Evolutionary conservation across 2,329 filamentous ascomycete species (phyloP).

Genomic region (Lachnellula willkommii): DNA sequence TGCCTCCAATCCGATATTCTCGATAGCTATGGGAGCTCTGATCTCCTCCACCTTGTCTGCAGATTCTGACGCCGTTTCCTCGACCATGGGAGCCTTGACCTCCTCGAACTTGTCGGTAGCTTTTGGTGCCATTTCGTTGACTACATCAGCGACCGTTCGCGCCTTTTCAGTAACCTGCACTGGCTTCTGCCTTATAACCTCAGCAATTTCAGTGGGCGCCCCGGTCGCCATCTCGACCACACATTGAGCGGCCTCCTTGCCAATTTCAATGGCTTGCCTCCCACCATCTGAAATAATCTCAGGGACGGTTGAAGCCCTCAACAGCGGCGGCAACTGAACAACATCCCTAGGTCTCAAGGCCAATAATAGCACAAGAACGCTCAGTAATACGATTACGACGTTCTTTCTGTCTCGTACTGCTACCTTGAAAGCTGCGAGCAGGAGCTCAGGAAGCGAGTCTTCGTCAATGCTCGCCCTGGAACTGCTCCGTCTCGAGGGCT

Average conservation of each 20-base stretch:
- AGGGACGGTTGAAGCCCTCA: not conserved
- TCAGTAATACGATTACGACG: slow-evolving; percentile 50
- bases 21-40: not conserved
- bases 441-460: slow-evolving; percentile 48
- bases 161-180: not conserved
- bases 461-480: slow-evolving; percentile 16
- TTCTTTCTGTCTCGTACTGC: slow-evolving; percentile 55
- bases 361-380: slow-evolving; percentile 48
- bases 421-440: slow-evolving; percentile 50
- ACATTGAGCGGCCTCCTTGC: not conserved
- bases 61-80: not conserved
- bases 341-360: slow-evolving; percentile 30
- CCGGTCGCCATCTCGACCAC: not conserved
- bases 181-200: not conserved
- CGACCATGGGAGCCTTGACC: not conserved
- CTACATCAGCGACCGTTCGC: not conserved
- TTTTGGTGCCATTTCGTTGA: not conserved
- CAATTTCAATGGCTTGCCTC: not conserved
- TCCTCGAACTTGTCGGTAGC: not conserved
- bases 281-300: not conserved
- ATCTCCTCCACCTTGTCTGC: not conserved
- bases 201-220: not conserved
- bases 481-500: slow-evolving; percentile 1
- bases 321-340: not conserved
- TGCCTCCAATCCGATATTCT: not conserved